Conservation (phyloP, 2,329 filamentous ascomycete species). For the Ascochyta rabiei region DNA sequence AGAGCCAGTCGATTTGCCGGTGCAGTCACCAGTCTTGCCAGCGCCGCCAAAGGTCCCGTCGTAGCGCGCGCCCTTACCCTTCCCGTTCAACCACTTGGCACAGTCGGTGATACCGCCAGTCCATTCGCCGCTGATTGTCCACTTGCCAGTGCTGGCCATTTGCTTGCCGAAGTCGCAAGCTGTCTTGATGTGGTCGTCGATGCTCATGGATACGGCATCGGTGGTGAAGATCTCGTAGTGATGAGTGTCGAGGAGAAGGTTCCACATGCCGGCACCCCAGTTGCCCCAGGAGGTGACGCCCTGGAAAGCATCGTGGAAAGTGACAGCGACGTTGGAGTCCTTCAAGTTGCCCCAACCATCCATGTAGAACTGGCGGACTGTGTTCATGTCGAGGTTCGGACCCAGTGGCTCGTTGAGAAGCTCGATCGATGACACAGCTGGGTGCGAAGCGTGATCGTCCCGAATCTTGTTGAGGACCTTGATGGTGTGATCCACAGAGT, state of each 20-base stretch:
- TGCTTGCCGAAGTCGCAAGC: conserved; percentile 54
- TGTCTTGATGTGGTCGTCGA: conserved; percentile 48
- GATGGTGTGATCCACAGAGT: conserved; percentile 50
- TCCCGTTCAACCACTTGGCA: conserved; percentile 56
- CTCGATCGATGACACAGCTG: conserved; percentile 55
- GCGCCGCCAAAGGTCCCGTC: conserved; percentile 50
- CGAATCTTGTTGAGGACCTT: conserved; percentile 55
- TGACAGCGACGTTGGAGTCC: conserved; percentile 50
- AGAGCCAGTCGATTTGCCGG: conserved; percentile 52
- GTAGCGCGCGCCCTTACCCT: conserved; percentile 54
- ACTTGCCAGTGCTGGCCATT: conserved; percentile 55
- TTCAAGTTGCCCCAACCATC: conserved; percentile 56
- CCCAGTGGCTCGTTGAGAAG: conserved; percentile 57
- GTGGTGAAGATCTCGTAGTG: conserved; percentile 57
- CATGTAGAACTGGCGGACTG: conserved; percentile 54
- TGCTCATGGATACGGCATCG: conserved; percentile 45
- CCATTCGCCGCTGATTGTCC: conserved; percentile 57
- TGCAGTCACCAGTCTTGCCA: conserved; percentile 51
- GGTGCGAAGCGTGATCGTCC: conserved; percentile 53
- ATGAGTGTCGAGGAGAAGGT: conserved; percentile 55
- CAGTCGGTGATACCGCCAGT: conserved; percentile 56
- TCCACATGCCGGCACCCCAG: conserved; percentile 53
- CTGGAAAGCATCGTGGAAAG: conserved; percentile 56
- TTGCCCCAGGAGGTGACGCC: conserved; percentile 53
- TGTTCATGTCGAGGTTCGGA: conserved; percentile 50